phyloP scores from a whole-genome alignment of 2,329 filamentous ascomycete genomes.

The Pleurostoma richardsiae region DNA sequence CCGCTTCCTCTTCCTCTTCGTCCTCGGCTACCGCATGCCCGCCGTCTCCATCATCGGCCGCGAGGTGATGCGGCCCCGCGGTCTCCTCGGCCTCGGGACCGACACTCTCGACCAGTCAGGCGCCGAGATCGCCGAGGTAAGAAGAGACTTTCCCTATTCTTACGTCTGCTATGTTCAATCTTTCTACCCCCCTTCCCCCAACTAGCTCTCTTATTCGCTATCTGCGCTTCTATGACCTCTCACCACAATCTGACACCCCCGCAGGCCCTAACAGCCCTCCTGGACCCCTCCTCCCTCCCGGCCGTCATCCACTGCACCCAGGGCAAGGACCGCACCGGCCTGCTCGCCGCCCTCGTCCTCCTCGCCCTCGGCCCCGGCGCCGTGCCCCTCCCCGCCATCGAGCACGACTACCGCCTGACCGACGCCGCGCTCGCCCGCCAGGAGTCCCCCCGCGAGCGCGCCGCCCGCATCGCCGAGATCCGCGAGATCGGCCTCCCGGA shows the following conservation, averaged over 20 bases:
- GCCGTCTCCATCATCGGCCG: conserved; percentile 66
- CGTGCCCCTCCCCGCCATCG: conserved; percentile 54
- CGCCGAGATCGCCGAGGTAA: conserved; percentile 48
- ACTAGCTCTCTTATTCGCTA: too few species aligned
- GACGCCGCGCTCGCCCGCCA: conserved; percentile 46
- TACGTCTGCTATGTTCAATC: too few species aligned
- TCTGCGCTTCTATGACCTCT: too few species aligned
- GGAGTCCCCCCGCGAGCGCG: conserved; percentile 38
- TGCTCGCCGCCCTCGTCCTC: conserved; percentile 64
- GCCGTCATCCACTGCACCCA: conserved; percentile 79
- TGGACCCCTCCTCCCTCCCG: conserved; percentile 49
- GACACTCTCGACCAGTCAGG: conserved; percentile 66
- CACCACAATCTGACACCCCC: conserved; percentile 38
- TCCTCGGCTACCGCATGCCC: conserved; percentile 61
- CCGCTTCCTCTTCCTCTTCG: conserved; percentile 57
- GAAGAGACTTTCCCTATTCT: background rate
- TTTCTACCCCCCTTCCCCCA: too few species aligned
- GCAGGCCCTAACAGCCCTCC: conserved; percentile 29
- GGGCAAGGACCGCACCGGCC: conserved; percentile 79
- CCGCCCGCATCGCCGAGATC: conserved; percentile 64
- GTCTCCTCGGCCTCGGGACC: conserved; percentile 64
- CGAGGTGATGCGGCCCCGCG: conserved; percentile 67
- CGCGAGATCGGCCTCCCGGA: conserved; percentile 64
- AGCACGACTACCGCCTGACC: conserved; percentile 68
- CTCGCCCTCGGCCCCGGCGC: conserved; percentile 44